A percentile compares a stretch with the other conserved stretches of the same genome.
Evolutionary conservation across 257 asterid genomes (phyloP).

Genomic region (Eucommia ulmoides): DNA sequence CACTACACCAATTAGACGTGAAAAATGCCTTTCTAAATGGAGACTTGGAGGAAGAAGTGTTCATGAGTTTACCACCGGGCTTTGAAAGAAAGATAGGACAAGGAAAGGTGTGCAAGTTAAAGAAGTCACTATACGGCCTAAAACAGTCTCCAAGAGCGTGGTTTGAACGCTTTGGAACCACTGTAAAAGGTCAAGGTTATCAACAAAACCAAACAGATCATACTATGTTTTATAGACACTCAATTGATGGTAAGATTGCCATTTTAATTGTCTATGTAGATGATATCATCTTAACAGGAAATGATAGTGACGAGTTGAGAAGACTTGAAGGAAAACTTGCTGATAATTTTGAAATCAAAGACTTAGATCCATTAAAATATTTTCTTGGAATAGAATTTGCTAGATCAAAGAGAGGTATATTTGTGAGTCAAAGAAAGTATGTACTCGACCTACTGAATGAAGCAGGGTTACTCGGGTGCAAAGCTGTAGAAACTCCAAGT

Average conservation of each 20-base stretch:
- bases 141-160: slow-evolving; percentile 4
- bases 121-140: neutral
- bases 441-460: neutral
- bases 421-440: neutral
- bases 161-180: slow-evolving; percentile 4
- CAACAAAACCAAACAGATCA: slow-evolving; percentile 2
- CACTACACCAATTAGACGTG: neutral
- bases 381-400: slow-evolving; percentile 10
- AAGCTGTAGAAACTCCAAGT: neutral
- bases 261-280: slow-evolving; percentile 3
- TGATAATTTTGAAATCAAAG: slow-evolving; percentile 4
- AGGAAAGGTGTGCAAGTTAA: slow-evolving; percentile 1
- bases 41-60: neutral
- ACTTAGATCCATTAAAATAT: neutral
- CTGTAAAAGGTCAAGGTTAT: neutral
- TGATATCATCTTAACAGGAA: neutral
- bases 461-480: slow-evolving; percentile 3
- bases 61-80: neutral
- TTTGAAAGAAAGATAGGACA: neutral
- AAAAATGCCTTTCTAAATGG: neutral
- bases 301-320: neutral
- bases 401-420: neutral
- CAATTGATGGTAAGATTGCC: neutral
- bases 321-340: neutral
- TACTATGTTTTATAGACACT: slow-evolving; percentile 4